These are phyloP conservation scores for Tricholoma terreum DNA, from an alignment of 768 basidiomycete genomes.

Conservation along the genomic window DNA sequence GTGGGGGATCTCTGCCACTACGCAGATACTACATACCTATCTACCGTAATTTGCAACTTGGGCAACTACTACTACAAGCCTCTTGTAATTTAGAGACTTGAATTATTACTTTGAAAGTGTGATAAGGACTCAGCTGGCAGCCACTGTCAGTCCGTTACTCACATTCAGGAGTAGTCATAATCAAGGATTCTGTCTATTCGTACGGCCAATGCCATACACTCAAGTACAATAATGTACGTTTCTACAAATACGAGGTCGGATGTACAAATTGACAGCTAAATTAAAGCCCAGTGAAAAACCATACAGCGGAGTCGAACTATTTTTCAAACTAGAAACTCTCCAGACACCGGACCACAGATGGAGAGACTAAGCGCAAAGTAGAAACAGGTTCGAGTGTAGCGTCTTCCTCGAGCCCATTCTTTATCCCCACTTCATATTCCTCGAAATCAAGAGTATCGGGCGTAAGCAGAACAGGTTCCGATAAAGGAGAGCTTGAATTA, in stretches of 20 bases:
- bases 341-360: background rate
- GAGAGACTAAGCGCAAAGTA: constrained; percentile 17
- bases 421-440: background rate
- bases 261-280: background rate
- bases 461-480: constrained; percentile 6
- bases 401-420: constrained; percentile 3
- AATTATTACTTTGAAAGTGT: background rate
- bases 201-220: too few species aligned
- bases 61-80: too few species aligned
- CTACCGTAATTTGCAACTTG: background rate
- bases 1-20: background rate
- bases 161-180: too few species aligned
- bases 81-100: background rate
- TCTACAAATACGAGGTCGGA: too few species aligned
- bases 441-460: constrained; percentile 5
- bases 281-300: background rate
- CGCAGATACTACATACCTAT: too few species aligned
- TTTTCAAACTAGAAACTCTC: background rate
- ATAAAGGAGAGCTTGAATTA: constrained; percentile 5
- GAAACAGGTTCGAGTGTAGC: constrained; percentile 4
- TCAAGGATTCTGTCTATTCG: too few species aligned
- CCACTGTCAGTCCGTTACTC: too few species aligned
- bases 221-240: too few species aligned
- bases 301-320: background rate
- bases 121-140: too few species aligned